Conservation (phyloP, 495 filamentous ascomycete species). For the Penicillium crystallinum region DNA sequence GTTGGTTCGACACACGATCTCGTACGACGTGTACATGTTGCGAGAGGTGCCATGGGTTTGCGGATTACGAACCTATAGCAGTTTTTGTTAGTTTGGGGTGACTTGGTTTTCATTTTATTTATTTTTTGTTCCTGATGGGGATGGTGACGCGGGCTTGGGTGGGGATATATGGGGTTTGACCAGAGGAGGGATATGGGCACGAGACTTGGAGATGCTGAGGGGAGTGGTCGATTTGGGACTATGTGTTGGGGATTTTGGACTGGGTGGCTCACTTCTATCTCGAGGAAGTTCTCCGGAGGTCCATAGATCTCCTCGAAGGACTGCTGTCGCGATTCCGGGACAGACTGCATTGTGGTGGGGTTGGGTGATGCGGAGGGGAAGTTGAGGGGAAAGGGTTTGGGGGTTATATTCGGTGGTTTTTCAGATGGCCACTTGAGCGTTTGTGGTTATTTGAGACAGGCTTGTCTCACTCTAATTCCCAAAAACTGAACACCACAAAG, state of each 20-base stretch:
- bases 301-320: conserved; percentile 99
- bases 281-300: conserved; percentile 95
- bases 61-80: conserved; percentile 71
- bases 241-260: neutral
- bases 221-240: neutral
- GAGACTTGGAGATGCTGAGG: neutral
- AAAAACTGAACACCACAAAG: neutral
- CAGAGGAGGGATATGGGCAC: conserved; percentile 7
- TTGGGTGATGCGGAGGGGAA: neutral
- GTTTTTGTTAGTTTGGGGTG: conserved; percentile 6
- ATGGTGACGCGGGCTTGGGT: neutral
- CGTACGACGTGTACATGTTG: conserved; percentile 98
- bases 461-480: neutral
- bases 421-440: neutral
- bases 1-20: conserved; percentile 94
- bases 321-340: conserved; percentile 82
- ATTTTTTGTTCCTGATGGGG: neutral
- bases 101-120: too few relatives aligned
- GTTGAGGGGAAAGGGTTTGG: neutral
- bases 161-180: conserved; percentile 7
- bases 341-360: conserved; percentile 62
- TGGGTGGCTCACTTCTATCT: conserved; percentile 75
- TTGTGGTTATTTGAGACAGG: neutral
- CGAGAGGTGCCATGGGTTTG: conserved; percentile 92
- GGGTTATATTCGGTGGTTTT: neutral